Base-by-base conservation (phyloP, 2,329 filamentous ascomycete genomes). In the Alternaria sp. region DNA sequence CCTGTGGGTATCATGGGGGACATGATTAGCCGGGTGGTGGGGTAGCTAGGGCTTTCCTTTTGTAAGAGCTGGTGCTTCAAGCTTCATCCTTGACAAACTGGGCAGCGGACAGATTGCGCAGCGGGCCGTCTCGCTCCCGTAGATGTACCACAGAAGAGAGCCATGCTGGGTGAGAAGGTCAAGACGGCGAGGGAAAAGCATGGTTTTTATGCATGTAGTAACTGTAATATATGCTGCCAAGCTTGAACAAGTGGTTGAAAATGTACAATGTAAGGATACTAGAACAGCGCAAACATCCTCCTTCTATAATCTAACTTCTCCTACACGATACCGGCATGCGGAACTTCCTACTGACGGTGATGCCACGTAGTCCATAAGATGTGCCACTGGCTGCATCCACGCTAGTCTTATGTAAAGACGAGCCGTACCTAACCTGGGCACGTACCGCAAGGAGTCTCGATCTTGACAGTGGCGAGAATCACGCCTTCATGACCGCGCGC, bases 381-480 rank as follows among this genome's bases (percentile, higher is more conserved):
- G 8, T 12, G 6, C 16, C 7, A 28, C 4, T 28, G 7, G 14
- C 44, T 54, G 8, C 11, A 28, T 18, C 5, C 7, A 18, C 16
- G 5, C 5, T 11, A 4, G 1, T 20, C 5, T 5, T 20, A 14
- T 39, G 7, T 32, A 16, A 5, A 18, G 30, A n/a, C 49, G 11
- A 7, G 11, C 20, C 34, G 20, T 61, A 75, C 74, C 64, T 70
- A 69, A 32, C 57, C 67, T 3, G 61, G 59, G 57, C 75, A 78
- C 2, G 38, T 47, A n/a, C 34, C 38, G 52, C 75, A 78, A 5
- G 59, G 42, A 14, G 68, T 69, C 48, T 77, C 75, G 1, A 78
- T 54, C 44, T 73, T 75, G 44, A 78, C 63, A 0, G 69, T 74
- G 0, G 70, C 71, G 18, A 73, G 59, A 24, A 78, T 77, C 7